phyloP scores from a whole-genome alignment of 495 filamentous ascomycete species.

The Cenococcum geophilum region DNA sequence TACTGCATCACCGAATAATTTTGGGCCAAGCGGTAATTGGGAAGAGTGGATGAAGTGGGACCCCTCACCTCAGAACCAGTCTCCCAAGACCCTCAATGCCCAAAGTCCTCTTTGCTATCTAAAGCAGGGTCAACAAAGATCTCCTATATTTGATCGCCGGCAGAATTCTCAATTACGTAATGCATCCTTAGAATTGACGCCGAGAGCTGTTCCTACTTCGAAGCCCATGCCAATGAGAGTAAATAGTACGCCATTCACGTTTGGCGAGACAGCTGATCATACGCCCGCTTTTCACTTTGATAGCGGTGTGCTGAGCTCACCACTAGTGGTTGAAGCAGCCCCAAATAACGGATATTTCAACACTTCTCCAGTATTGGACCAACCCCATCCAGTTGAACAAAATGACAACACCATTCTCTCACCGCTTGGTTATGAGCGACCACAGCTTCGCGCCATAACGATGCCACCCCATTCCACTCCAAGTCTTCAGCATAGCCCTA shows the following conservation, averaged over 20 bases:
- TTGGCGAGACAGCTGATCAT: constrained; percentile 16
- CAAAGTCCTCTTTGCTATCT: constrained; percentile 25
- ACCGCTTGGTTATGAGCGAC: constrained; percentile 13
- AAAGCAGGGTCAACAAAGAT: constrained; percentile 26
- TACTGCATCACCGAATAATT: constrained; percentile 9
- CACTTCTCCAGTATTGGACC: constrained; percentile 28
- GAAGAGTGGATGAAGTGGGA: constrained; percentile 38
- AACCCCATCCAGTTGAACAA: constrained; percentile 2
- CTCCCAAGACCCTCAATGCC: constrained; percentile 17
- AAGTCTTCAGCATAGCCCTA: constrained; percentile 34
- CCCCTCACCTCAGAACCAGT: constrained; percentile 23
- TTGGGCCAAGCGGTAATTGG: constrained; percentile 26
- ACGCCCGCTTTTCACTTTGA: constrained; percentile 26
- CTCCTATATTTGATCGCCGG: constrained; percentile 23
- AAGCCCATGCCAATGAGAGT: constrained; percentile 2
- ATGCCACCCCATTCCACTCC: constrained; percentile 29
- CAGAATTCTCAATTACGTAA: constrained; percentile 22
- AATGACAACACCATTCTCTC: constrained; percentile 21
- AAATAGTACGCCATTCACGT: constrained; percentile 15
- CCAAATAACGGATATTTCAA: constrained; percentile 21
- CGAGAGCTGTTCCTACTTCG: constrained; percentile 7
- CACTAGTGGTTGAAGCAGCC: constrained; percentile 7
- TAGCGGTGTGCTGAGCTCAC: constrained; percentile 19
- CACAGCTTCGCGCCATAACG: neutral
- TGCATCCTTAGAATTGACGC: constrained; percentile 2